Percentiles rank a stretch among this genome's conserved stretches.
Evolutionary conservation across 805 yeast species (phyloP).

Genomic region (Kazachstania psychrophila): DNA sequence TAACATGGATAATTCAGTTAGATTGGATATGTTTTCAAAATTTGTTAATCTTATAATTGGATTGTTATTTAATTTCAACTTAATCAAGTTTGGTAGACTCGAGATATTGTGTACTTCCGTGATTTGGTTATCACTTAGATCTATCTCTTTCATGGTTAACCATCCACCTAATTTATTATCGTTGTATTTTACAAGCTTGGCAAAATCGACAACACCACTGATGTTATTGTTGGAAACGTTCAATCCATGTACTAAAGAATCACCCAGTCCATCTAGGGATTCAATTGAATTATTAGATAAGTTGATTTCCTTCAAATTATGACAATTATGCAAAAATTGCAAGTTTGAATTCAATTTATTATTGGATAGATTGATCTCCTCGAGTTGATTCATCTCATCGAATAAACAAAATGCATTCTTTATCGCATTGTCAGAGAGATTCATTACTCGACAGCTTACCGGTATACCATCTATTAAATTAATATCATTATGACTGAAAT

Average conservation of each 20-base stretch:
- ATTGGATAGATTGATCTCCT: conserved; percentile 9
- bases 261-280: conserved; percentile 15
- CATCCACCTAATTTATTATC: conserved; percentile 11
- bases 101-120: conserved; percentile 17
- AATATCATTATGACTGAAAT: conserved; percentile 17
- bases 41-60: conserved; percentile 4
- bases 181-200: conserved; percentile 8
- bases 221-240: conserved; percentile 18
- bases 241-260: conserved; percentile 10
- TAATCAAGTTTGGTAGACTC: conserved; percentile 11
- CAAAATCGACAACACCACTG: conserved; percentile 20
- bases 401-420: conserved; percentile 6
- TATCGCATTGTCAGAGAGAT: conserved; percentile 14
- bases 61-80: conserved; percentile 19
- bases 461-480: conserved; percentile 16
- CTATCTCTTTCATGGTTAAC: conserved; percentile 16
- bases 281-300: conserved; percentile 18
- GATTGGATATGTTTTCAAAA: not conserved
- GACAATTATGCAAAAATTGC: conserved; percentile 10
- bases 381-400: conserved; percentile 1
- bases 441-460: conserved; percentile 4
- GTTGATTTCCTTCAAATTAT: conserved; percentile 15
- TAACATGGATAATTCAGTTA: no score
- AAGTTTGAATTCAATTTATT: conserved; percentile 12
- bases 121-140: conserved; percentile 19